A percentile compares a stretch with the other conserved stretches of the same genome.
phyloP scores from a whole-genome alignment of 139 green algal species.

The Spirogloea muscicola region DNA sequence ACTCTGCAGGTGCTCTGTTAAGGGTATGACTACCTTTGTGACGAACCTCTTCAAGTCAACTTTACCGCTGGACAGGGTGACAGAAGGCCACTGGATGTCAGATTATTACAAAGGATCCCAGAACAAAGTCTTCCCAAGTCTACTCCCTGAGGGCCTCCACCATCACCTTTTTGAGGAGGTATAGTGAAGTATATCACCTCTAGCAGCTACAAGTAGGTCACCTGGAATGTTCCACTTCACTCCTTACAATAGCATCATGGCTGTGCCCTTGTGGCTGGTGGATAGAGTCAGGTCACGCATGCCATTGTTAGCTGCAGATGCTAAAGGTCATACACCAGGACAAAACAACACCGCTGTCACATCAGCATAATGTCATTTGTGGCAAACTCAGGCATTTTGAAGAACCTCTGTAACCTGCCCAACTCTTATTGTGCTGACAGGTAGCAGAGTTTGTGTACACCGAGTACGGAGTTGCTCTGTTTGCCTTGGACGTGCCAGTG shows the following conservation, averaged over 20 bases:
- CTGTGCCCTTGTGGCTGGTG: no score
- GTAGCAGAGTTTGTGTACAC: slow-evolving; percentile 8
- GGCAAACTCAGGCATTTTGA: no score
- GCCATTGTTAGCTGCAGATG: no score
- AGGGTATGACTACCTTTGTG: slow-evolving; percentile 11
- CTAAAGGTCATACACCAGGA: no score
- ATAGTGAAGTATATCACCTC: no score
- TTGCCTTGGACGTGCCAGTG: slow-evolving; percentile 11
- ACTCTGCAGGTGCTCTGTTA: slow-evolving; percentile 18
- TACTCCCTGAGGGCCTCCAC: slow-evolving; percentile 17
- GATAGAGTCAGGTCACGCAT: no score
- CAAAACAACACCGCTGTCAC: no score
- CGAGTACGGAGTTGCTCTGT: slow-evolving; percentile 8
- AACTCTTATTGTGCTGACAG: slow-evolving; percentile 6
- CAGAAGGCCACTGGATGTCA: slow-evolving; percentile 5
- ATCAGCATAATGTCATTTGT: no score
- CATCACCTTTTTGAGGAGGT: slow-evolving; percentile 18
- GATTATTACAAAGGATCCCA: slow-evolving; percentile 13
- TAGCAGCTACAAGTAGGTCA: no score
- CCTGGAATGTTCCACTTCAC: no score
- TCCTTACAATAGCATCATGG: no score
- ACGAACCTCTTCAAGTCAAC: slow-evolving; percentile 16
- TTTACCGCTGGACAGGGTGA: background rate
- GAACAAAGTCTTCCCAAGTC: slow-evolving; percentile 14
- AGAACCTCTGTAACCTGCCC: no score